phyloP scores from a whole-genome alignment of 2,329 filamentous ascomycete species.

The Cephalotrichum gorgonifer region DNA sequence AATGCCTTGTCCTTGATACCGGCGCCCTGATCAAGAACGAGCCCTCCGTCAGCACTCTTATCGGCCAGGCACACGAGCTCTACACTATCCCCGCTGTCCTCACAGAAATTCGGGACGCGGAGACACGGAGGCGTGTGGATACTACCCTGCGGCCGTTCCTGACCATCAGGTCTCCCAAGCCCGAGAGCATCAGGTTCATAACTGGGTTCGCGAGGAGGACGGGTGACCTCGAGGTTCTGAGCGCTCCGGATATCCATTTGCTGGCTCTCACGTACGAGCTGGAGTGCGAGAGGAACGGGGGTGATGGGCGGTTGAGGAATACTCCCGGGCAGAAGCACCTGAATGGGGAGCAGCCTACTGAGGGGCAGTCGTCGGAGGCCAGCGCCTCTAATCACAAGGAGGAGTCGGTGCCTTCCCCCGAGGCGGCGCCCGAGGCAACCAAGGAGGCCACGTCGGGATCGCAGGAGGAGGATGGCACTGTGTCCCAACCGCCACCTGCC shows the following conservation, averaged over 20 bases:
- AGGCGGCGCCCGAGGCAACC: neutral
- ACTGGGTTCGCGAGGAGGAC: slow-evolving; percentile 80
- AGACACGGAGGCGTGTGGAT: slow-evolving; percentile 70
- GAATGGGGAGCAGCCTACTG: slow-evolving; percentile 56
- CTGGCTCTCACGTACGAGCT: slow-evolving; percentile 87
- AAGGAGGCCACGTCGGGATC: too few relatives aligned
- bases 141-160: slow-evolving; percentile 80
- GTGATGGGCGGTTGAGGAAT: slow-evolving; percentile 74
- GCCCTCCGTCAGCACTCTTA: slow-evolving; percentile 70
- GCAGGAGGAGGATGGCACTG: too few relatives aligned
- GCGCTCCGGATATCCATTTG: slow-evolving; percentile 79
- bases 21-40: slow-evolving; percentile 92
- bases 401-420: neutral
- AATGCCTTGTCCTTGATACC: slow-evolving; percentile 80
- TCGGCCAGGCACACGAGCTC: slow-evolving; percentile 65
- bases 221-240: slow-evolving; percentile 80
- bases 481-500: too few relatives aligned
- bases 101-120: slow-evolving; percentile 77
- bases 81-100: slow-evolving; percentile 81
- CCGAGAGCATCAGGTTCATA: slow-evolving; percentile 69
- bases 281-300: slow-evolving; percentile 85
- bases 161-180: slow-evolving; percentile 61
- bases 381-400: neutral
- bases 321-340: slow-evolving; percentile 68
- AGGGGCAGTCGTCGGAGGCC: slow-evolving; percentile 12